Conservation (phyloP, 106 monocot genomes). For the Allium sativum region DNA sequence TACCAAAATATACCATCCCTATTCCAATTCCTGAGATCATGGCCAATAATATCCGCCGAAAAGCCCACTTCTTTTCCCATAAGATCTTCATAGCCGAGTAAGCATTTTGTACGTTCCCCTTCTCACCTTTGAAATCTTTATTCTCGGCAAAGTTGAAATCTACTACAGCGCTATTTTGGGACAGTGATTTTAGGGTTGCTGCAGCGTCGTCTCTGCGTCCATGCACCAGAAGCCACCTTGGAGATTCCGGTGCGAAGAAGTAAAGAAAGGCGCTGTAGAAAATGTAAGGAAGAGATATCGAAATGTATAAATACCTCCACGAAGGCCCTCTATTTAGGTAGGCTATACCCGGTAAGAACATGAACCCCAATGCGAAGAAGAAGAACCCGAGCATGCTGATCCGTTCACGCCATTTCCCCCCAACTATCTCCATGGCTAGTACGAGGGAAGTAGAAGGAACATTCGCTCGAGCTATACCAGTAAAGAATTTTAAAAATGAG, state of each 20-base stretch:
- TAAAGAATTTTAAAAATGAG: conserved; percentile 8
- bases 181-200: neutral
- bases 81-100: conserved; percentile 3
- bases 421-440: conserved; percentile 17
- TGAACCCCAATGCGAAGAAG: conserved; percentile 19
- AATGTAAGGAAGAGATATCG: neutral
- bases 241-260: conserved; percentile 15
- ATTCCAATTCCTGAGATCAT: conserved; percentile 8
- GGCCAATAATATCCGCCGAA: neutral
- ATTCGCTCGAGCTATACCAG: conserved; percentile 19
- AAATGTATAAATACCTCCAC: conserved; percentile 11
- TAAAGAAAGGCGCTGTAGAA: neutral
- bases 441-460: conserved; percentile 19
- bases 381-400: conserved; percentile 18
- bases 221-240: conserved; percentile 20
- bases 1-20: conserved; percentile 16
- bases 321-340: conserved; percentile 12
- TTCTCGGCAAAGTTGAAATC: neutral
- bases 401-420: conserved; percentile 8
- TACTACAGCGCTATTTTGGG: neutral
- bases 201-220: conserved; percentile 1
- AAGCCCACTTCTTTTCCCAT: conserved; percentile 14
- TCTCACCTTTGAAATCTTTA: neutral
- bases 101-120: neutral
- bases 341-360: conserved; percentile 23